Base-by-base conservation (phyloP, 148 eudicot species). In the Cornus controversa region DNA sequence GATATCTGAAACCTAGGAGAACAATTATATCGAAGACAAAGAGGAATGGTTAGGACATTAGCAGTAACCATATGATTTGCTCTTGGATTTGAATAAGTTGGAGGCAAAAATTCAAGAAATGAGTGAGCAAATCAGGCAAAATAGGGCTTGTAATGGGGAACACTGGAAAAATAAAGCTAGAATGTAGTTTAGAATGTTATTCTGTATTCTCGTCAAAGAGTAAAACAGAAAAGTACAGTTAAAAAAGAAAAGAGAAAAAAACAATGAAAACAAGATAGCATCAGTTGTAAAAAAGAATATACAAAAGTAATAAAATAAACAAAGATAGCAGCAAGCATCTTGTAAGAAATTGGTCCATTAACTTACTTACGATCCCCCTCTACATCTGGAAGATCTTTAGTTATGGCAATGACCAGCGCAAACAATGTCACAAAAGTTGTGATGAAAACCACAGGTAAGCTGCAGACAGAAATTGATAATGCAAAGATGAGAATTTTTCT, bases 341-440 rank as follows among this genome's bases (percentile, higher is more conserved):
- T 53, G 45, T 10, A 15, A 60, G 26, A 58, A 58, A 73, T 75
- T 72, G 58, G 63, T 76, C 15, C 25, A 67, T 50, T 50, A 81
- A 84, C 99, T 93, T 88, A 95, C 99, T 93, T 93, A 82, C 96
- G 85, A 82, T 95, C 99, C 66, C 99, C 99, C 87, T 95, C 99
- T 66, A 95, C 98, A 79, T 95, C 99, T 27, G 99, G 95, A 80
- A 95, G 99, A 93, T 95, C 99, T 84, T 95, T 95, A 40, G 99
- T 95, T 82, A 95, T 95, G 85, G 99, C 99, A 83, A 95, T 95
- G 77, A 95, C 99, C 85, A 95, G 85, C 0, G 98, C 99, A 80
- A 95, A 95, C 81, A 95, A 66, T 34, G 99, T 95, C 47, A 95
- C 99, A 45, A 95, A 95, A 42, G 91, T 84, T 71, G 99, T 95